phyloP scores from a whole-genome alignment of 129 eudicot genomes.

The Daucus carota region DNA sequence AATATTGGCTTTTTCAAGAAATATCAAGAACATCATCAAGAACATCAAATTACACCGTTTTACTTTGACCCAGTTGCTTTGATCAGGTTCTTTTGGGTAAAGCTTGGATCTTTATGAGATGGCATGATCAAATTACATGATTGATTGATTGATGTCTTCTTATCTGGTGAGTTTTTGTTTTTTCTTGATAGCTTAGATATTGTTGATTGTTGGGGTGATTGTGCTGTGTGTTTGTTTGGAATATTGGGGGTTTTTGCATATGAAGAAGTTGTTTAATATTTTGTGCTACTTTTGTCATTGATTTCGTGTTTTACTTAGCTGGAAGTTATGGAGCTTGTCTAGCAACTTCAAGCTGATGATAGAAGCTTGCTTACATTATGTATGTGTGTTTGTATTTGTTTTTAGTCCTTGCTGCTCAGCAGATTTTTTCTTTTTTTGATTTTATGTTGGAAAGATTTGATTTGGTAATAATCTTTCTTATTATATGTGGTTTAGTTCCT shows the following conservation, averaged over 20 bases:
- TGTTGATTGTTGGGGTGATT: background rate
- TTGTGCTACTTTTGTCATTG: background rate
- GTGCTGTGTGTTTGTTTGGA: background rate
- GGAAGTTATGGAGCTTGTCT: background rate
- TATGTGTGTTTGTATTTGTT: too few relatives aligned
- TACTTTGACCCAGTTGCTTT: conserved; percentile 7
- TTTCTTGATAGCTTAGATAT: background rate
- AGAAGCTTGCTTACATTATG: background rate
- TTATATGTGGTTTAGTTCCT: background rate
- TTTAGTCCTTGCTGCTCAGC: background rate
- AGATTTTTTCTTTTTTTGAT: background rate
- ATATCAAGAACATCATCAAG: background rate
- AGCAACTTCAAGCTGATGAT: background rate
- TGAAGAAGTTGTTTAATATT: background rate
- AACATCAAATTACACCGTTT: conserved; percentile 22
- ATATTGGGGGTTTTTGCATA: conserved; percentile 1
- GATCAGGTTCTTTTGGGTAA: background rate
- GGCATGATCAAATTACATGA: background rate
- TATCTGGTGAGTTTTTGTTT: background rate
- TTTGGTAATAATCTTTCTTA: background rate
- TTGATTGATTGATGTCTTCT: background rate
- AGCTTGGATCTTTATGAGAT: conserved; percentile 7
- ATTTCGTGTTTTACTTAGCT: background rate
- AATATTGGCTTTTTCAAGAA: background rate
- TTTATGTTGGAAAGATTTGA: background rate